Evolutionary conservation across 208 protist species (phyloP).

Genomic region (Trypanosoma brucei): DNA sequence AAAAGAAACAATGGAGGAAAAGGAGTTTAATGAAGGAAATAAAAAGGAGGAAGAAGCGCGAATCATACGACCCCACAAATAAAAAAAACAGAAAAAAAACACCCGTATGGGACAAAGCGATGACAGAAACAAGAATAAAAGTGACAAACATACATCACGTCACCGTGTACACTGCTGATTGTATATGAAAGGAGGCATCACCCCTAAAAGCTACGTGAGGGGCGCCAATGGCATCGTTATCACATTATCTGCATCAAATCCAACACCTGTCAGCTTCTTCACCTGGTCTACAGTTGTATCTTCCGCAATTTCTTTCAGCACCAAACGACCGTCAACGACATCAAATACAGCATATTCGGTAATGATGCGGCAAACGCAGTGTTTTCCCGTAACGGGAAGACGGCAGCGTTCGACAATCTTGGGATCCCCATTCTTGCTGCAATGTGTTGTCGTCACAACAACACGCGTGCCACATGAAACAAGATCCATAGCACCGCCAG

Average conservation of each 20-base stretch:
- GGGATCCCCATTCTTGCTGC: constrained; percentile 87
- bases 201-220: not conserved
- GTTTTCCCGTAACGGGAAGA: constrained; percentile 90
- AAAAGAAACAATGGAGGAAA: not conserved
- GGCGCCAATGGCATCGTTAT: constrained; percentile 76
- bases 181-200: too few relatives aligned
- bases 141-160: not conserved
- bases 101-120: constrained; percentile 1
- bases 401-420: constrained; percentile 94
- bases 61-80: not conserved
- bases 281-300: constrained; percentile 92
- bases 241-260: constrained; percentile 63
- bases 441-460: constrained; percentile 97
- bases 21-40: not conserved
- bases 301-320: constrained; percentile 90
- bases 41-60: not conserved
- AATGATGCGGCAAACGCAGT: constrained; percentile 93
- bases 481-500: constrained; percentile 96
- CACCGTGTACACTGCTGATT: too few relatives aligned
- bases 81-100: constrained; percentile 13
- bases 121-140: not conserved
- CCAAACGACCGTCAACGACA: constrained; percentile 76
- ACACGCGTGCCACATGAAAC: constrained; percentile 90
- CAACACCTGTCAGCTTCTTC: constrained; percentile 71
- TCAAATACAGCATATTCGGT: constrained; percentile 97